phyloP scores from a whole-genome alignment of 495 filamentous ascomycete genomes.

The Beverwykella pulmonaria region DNA sequence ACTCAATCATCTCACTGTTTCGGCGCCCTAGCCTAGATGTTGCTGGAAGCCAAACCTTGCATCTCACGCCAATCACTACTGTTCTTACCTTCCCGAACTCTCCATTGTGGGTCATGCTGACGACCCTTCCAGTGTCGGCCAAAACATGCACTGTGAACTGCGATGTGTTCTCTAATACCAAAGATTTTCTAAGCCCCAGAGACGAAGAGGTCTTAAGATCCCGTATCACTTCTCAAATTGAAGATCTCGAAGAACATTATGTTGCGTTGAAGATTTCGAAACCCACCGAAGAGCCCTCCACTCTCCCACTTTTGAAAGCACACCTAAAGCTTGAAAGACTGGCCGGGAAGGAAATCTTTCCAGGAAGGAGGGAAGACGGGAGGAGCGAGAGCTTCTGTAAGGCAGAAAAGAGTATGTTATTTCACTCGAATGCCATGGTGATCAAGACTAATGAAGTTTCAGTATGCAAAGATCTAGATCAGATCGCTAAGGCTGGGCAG shows the following conservation, averaged over 20 bases:
- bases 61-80: slow-evolving; percentile 14
- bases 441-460: background rate
- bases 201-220: slow-evolving; percentile 9
- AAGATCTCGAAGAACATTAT: slow-evolving; percentile 27
- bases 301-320: slow-evolving; percentile 18
- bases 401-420: slow-evolving; percentile 27
- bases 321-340: slow-evolving; percentile 31
- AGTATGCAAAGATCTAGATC: slow-evolving; percentile 33
- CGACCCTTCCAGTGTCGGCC: slow-evolving; percentile 22
- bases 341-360: slow-evolving; percentile 26
- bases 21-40: background rate
- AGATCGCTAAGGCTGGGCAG: slow-evolving; percentile 2
- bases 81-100: slow-evolving; percentile 12
- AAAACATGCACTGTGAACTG: slow-evolving; percentile 7
- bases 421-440: background rate
- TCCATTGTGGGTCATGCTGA: slow-evolving; percentile 17
- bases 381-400: slow-evolving; percentile 24
- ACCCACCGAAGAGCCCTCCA: background rate
- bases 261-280: background rate
- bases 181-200: background rate
- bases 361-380: slow-evolving; percentile 16
- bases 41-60: background rate
- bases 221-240: background rate
- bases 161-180: slow-evolving; percentile 13
- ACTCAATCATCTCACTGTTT: slow-evolving; percentile 9